phyloP scores from a whole-genome alignment of 208 protist genomes.

The Acanthamoeba lenticulata region DNA sequence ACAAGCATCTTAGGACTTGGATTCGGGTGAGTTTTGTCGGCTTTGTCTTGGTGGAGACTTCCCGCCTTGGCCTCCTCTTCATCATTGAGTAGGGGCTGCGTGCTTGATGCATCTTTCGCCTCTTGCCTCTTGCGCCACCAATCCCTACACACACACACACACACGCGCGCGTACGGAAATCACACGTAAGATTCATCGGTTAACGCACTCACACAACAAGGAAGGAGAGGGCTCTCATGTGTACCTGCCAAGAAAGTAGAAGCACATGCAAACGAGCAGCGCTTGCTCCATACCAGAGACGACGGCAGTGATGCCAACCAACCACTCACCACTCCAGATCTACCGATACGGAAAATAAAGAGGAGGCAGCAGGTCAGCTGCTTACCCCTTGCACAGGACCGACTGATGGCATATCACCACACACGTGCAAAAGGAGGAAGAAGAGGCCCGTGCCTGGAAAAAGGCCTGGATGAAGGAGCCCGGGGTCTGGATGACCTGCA shows the following conservation, averaged over 20 bases:
- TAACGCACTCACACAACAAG: too few relatives aligned
- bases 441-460: background rate
- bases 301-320: slow-evolving; percentile 55
- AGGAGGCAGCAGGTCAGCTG: too few relatives aligned
- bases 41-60: background rate
- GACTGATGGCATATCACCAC: background rate
- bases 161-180: too few relatives aligned
- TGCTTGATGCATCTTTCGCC: background rate
- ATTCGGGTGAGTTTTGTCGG: too few relatives aligned
- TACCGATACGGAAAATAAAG: background rate
- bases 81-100: background rate
- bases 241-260: slow-evolving; percentile 9
- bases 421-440: background rate
- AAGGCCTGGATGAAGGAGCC: slow-evolving; percentile 59
- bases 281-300: slow-evolving; percentile 24
- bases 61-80: background rate
- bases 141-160: background rate
- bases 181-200: too few relatives aligned
- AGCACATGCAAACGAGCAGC: background rate
- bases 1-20: too few relatives aligned
- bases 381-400: too few relatives aligned
- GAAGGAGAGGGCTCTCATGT: background rate
- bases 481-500: slow-evolving; percentile 41
- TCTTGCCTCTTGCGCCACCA: background rate
- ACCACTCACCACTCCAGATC: background rate